Evolutionary conservation across 2,329 filamentous ascomycete species (phyloP).

Genomic region (Xylariaceae sp.): DNA sequence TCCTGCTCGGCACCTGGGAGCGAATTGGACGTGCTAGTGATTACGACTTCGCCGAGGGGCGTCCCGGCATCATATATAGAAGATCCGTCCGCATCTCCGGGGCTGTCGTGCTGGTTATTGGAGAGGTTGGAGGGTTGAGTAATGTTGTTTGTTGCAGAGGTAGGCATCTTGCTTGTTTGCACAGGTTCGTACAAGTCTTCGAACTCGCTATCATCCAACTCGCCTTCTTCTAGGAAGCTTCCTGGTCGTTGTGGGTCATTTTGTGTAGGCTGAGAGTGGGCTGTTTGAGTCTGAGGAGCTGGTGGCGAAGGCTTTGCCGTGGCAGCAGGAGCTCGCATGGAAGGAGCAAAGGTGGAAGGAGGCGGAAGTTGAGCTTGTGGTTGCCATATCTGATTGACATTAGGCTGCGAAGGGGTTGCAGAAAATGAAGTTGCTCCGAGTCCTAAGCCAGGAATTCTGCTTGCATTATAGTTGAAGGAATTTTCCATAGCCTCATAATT

Average conservation of each 20-base stretch:
- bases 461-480: conserved; percentile 35
- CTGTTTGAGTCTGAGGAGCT: conserved; percentile 1
- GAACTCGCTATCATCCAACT: conserved; percentile 66
- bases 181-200: conserved; percentile 52
- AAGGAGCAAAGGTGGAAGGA: neutral
- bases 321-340: neutral
- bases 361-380: neutral
- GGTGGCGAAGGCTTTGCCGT: conserved; percentile 1
- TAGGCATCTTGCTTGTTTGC: conserved; percentile 6
- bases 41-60: conserved; percentile 15
- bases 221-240: conserved; percentile 60
- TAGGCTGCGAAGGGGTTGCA: conserved; percentile 8
- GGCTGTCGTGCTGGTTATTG: conserved; percentile 19
- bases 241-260: conserved; percentile 3
- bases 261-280: conserved; percentile 1
- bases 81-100: conserved; percentile 27
- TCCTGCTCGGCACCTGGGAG: conserved; percentile 19
- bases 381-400: neutral
- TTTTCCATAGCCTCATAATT: conserved; percentile 28
- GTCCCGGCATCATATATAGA: conserved; percentile 28
- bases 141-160: conserved; percentile 4
- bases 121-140: conserved; percentile 7
- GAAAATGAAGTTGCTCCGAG: conserved; percentile 21
- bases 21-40: conserved; percentile 18
- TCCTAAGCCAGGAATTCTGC: conserved; percentile 35